Conservation (phyloP, 305 asterid genomes). For the Solanum hybrid region DNA sequence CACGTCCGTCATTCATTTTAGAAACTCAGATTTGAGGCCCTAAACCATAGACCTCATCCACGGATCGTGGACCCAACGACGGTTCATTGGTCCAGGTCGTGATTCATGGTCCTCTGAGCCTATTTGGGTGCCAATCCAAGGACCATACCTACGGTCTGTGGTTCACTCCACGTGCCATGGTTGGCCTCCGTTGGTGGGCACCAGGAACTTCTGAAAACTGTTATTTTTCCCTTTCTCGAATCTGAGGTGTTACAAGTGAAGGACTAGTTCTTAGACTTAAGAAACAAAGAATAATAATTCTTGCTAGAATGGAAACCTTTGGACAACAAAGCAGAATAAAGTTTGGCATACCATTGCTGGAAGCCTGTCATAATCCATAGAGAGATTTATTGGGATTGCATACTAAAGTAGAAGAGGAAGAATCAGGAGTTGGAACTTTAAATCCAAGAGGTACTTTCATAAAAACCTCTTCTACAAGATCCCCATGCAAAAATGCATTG, state of each 20-base stretch:
- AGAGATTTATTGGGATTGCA: background rate
- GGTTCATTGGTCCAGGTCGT: too few species aligned
- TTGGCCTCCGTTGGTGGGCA: too few species aligned
- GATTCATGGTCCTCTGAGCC: too few species aligned
- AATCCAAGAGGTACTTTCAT: background rate
- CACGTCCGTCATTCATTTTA: too few species aligned
- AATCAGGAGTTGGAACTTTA: background rate
- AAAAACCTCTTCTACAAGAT: background rate
- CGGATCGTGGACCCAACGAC: too few species aligned
- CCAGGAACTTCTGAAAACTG: too few species aligned
- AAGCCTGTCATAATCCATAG: background rate
- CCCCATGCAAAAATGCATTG: background rate
- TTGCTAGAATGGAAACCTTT: background rate
- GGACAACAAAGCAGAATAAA: background rate
- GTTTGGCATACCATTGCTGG: background rate
- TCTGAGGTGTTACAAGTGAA: background rate
- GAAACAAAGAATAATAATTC: background rate
- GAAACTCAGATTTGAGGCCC: too few species aligned
- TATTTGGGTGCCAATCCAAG: too few species aligned
- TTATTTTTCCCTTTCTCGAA: too few species aligned
- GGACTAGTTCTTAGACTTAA: background rate
- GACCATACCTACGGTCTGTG: too few species aligned
- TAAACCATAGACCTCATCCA: too few species aligned
- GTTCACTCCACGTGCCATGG: too few species aligned
- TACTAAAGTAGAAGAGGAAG: background rate